Evolutionary conservation across 805 yeast species (phyloP).

Genomic region (Blastobotrys parvus): DNA sequence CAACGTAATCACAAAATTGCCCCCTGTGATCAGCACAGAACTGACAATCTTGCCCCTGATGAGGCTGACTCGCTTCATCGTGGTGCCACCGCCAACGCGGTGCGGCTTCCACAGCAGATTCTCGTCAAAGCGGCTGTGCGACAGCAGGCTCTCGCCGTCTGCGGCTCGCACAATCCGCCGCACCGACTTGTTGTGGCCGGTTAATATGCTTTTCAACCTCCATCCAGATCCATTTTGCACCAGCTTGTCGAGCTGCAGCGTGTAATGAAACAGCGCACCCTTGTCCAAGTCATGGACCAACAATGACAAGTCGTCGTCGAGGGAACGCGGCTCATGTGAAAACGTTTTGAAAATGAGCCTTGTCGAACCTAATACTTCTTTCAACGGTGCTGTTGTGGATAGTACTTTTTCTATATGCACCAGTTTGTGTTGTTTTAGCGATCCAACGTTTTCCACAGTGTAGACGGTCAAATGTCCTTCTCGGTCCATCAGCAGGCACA

Average conservation of each 20-base stretch:
- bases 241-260: slow-evolving; percentile 26
- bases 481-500: slow-evolving; percentile 7
- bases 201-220: slow-evolving; percentile 34
- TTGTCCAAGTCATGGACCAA: slow-evolving; percentile 4
- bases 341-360: neutral
- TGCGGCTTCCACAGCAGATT: slow-evolving; percentile 53
- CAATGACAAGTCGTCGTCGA: slow-evolving; percentile 1
- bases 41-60: slow-evolving; percentile 34
- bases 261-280: slow-evolving; percentile 5
- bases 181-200: slow-evolving; percentile 83
- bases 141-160: slow-evolving; percentile 52
- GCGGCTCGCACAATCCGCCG: slow-evolving; percentile 56
- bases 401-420: neutral
- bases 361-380: neutral
- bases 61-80: slow-evolving; percentile 33
- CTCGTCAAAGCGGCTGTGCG: slow-evolving; percentile 54
- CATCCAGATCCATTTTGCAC: neutral
- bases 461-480: neutral
- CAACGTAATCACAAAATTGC: slow-evolving; percentile 38
- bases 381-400: neutral
- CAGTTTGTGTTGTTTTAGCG: neutral
- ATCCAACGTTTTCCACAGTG: slow-evolving; percentile 3
- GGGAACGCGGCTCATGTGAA: neutral
- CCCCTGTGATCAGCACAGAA: slow-evolving; percentile 43
- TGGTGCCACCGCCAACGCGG: slow-evolving; percentile 26